Evolutionary conservation across 805 yeast species (phyloP), one percentile per base, ranked within the genome.

Genomic region (Kuraishia piskuri): DNA sequence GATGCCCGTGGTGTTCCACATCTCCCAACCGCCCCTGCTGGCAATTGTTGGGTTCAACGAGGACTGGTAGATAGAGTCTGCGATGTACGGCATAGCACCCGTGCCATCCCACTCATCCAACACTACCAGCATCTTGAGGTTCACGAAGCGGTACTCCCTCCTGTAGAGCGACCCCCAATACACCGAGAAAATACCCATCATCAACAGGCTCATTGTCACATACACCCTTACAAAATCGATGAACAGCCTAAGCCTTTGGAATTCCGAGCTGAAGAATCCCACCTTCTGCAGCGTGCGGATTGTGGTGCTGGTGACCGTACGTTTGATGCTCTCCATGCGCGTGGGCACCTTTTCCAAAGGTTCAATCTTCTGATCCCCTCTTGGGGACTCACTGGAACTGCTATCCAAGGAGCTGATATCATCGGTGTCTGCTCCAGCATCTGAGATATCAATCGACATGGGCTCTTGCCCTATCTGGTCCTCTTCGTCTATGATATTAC

Each of bases 141-240:
- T 71, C 10, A 60, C 52, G 52, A 67, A 54, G 50, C 74, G 60
- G 49, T 52, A 9, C 46, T 51, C 31, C 55, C 77, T 62, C 5
- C 64, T 37, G 67, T 64, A 68, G 65, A 69, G 64, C 47, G 77
- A 67, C 44, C 77, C 76, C 86, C 86, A 76, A 68, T 78, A 69
- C 55, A 72, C 63, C 58, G 84, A 66, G 58, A 74, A 62, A 51
- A 72, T 70, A 44, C 63, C 60, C 52, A 79, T 59, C 24, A 77
- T 65, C 51, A 68, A 66, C 6, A 62, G 50, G 19, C 70, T 69
- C 65, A 81, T 65, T 1, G 60, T 23, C 0, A 66, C 37, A 23
- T 52, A 52, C 6, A 37, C 50, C 24, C 31, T 17, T 23, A 44
- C 25, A 26, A 52, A 52, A 4, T 26, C 22, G n/a, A 52, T 23